These are phyloP conservation scores for Crithidia bombi DNA, from an alignment of 208 protist genomes.

Conservation along the genomic window DNA sequence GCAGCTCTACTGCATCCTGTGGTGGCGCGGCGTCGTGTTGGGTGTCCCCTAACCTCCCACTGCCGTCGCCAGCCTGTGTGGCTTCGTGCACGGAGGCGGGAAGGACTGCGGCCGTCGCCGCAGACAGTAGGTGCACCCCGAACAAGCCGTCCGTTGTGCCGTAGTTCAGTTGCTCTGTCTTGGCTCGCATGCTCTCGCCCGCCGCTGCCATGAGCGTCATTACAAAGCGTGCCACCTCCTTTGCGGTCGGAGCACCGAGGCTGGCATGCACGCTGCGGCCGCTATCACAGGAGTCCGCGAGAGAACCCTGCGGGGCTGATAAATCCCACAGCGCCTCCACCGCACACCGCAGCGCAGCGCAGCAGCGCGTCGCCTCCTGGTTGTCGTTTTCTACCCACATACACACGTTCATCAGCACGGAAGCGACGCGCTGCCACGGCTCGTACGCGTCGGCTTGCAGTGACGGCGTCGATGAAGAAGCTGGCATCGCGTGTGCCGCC, in stretches of 20 bases:
- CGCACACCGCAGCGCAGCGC: slow-evolving; percentile 40
- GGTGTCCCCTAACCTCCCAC: neutral
- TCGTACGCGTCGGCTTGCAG: slow-evolving; percentile 1
- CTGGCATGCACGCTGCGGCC: slow-evolving; percentile 7
- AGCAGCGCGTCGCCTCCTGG: slow-evolving; percentile 58
- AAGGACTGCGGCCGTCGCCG: slow-evolving; percentile 21
- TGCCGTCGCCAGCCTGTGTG: neutral
- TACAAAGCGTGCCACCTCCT: slow-evolving; percentile 23
- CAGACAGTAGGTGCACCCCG: slow-evolving; percentile 52
- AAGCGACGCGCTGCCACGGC: slow-evolving; percentile 29
- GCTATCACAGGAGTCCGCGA: slow-evolving; percentile 3
- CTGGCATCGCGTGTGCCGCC: neutral
- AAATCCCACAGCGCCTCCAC: slow-evolving; percentile 1
- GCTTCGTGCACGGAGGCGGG: neutral
- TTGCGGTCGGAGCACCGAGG: neutral
- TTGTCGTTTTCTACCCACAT: slow-evolving; percentile 83
- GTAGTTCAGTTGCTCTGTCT: slow-evolving; percentile 64
- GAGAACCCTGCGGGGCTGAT: neutral
- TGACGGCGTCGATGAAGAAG: neutral
- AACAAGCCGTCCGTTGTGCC: slow-evolving; percentile 60
- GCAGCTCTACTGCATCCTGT: neutral
- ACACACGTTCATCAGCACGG: slow-evolving; percentile 69
- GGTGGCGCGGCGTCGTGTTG: slow-evolving; percentile 2
- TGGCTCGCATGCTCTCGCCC: slow-evolving; percentile 51
- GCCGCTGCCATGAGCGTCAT: slow-evolving; percentile 38